These are phyloP conservation scores for Posidonia australis DNA, from an alignment of 106 monocot species.

Conservation along the genomic window DNA sequence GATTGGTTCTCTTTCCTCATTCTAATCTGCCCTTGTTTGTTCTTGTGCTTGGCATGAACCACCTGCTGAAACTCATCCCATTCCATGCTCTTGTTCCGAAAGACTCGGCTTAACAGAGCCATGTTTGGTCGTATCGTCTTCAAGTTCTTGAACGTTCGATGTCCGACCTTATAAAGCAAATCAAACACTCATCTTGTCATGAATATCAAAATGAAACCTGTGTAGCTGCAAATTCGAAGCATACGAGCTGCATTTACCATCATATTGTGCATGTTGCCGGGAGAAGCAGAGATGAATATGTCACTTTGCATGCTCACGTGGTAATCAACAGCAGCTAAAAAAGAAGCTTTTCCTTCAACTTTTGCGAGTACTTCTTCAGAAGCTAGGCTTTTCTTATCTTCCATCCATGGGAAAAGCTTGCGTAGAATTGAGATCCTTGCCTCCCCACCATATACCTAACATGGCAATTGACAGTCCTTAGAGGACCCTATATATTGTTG, in stretches of 20 bases:
- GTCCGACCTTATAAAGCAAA: slow-evolving; percentile 30
- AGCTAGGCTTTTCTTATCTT: slow-evolving; percentile 77
- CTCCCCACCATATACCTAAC: slow-evolving; percentile 76
- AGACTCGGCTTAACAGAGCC: slow-evolving; percentile 60
- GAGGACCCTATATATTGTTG: too few species aligned
- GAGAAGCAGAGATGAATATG: slow-evolving; percentile 81
- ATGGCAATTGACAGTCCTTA: too few species aligned
- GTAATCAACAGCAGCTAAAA: slow-evolving; percentile 81
- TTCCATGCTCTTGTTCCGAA: slow-evolving; percentile 60
- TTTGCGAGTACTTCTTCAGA: slow-evolving; percentile 53
- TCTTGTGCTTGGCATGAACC: slow-evolving; percentile 44
- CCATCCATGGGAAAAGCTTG: slow-evolving; percentile 78
- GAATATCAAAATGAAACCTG: too few species aligned
- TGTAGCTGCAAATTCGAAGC: too few species aligned
- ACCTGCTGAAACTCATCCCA: slow-evolving; percentile 58
- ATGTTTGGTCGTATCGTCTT: slow-evolving; percentile 72
- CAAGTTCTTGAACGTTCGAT: slow-evolving; percentile 58
- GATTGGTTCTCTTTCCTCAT: slow-evolving; percentile 58
- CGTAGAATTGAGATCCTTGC: slow-evolving; percentile 62
- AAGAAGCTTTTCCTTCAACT: slow-evolving; percentile 82
- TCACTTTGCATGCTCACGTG: slow-evolving; percentile 78
- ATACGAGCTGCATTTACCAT: background rate
- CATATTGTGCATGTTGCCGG: slow-evolving; percentile 94
- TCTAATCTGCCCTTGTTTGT: slow-evolving; percentile 50
- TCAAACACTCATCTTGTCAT: too few species aligned